phyloP scores from a whole-genome alignment of 129 eudicot genomes.

The Chrysanthemum seticuspe region DNA sequence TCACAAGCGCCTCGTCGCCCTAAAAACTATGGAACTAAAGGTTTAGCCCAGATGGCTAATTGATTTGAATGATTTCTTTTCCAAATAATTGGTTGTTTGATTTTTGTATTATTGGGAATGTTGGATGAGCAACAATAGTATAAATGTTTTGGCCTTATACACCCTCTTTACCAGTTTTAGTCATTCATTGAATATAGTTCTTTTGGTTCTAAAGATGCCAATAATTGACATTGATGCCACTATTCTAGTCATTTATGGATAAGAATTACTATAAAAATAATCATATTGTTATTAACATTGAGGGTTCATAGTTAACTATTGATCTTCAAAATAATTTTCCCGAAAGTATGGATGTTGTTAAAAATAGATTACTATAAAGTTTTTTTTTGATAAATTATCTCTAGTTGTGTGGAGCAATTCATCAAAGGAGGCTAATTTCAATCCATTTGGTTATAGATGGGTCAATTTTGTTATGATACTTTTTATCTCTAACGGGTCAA shows the following conservation, averaged over 20 bases:
- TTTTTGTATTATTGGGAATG: constrained; percentile 10
- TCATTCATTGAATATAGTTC: neutral
- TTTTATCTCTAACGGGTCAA: no score
- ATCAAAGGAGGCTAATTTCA: no score
- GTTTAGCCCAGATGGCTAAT: neutral
- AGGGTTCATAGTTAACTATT: neutral
- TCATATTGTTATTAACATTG: neutral
- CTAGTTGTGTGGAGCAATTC: no score
- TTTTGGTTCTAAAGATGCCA: neutral
- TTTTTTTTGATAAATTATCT: no score
- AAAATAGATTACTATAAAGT: no score
- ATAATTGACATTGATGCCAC: constrained; percentile 4
- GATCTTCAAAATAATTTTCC: neutral
- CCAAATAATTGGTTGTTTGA: constrained; percentile 12
- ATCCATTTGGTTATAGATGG: no score
- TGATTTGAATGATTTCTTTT: neutral
- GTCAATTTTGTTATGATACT: no score
- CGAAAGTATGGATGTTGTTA: neutral
- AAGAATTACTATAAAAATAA: no score
- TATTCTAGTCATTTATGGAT: neutral
- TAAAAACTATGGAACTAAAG: no score
- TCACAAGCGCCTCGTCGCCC: no score
- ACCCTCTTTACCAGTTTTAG: neutral
- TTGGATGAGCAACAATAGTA: neutral
- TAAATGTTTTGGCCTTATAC: neutral